Conservation (phyloP, 176 grass and related monocot genomes). For the Melocanna baccifera region DNA sequence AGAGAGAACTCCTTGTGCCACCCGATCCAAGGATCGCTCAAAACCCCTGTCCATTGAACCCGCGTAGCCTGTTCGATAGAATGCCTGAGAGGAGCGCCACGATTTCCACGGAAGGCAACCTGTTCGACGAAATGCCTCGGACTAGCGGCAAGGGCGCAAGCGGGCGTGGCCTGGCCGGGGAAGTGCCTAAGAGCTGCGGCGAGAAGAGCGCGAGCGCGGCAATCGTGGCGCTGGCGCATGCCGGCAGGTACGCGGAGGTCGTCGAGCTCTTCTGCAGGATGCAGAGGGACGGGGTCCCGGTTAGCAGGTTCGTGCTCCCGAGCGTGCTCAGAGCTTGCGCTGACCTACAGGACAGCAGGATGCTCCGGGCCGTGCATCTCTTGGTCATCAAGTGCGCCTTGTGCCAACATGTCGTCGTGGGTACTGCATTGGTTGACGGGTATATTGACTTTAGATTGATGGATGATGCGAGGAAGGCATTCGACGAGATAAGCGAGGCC, state of each 20-base stretch:
- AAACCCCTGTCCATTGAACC: neutral
- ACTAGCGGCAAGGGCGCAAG: neutral
- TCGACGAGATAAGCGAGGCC: slow-evolving; percentile 27
- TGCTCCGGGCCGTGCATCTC: slow-evolving; percentile 37
- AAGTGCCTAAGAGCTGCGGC: neutral
- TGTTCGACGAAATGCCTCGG: slow-evolving; percentile 11
- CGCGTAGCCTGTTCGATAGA: slow-evolving; percentile 14
- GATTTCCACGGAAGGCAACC: neutral
- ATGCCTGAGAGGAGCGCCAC: slow-evolving; percentile 16
- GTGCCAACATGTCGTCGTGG: slow-evolving; percentile 39
- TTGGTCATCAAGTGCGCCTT: slow-evolving; percentile 41
- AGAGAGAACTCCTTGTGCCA: slow-evolving; percentile 6
- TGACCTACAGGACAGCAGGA: slow-evolving; percentile 6
- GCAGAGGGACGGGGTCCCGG: slow-evolving; percentile 13
- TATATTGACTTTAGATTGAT: slow-evolving; percentile 31
- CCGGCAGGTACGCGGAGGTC: slow-evolving; percentile 36
- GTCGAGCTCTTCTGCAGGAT: slow-evolving; percentile 39
- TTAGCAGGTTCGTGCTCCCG: slow-evolving; percentile 48
- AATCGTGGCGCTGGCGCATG: slow-evolving; percentile 45
- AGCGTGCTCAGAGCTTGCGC: slow-evolving; percentile 52
- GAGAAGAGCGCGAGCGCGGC: slow-evolving; percentile 38
- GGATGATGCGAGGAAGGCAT: slow-evolving; percentile 29
- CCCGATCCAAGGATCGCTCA: neutral
- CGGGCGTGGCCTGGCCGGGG: no score
- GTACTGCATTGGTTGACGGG: slow-evolving; percentile 34